Percentiles rank a stretch among this genome's conserved stretches.
Evolutionary conservation across 345 rosid species (phyloP).

Genomic region (Punica granatum): DNA sequence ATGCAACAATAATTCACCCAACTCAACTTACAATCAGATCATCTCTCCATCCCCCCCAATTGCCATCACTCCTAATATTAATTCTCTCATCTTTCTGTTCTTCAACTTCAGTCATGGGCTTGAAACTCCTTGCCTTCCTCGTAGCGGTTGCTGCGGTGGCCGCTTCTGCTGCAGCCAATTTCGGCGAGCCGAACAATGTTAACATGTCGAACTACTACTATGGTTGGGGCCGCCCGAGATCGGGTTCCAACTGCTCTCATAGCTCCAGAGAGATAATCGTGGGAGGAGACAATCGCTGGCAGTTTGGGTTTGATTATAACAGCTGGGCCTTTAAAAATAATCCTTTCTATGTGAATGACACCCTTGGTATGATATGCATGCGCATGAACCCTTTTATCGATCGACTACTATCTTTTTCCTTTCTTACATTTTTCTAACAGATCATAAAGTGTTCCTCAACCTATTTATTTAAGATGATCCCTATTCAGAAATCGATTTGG

Average conservation of each 20-base stretch:
- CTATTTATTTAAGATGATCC: no score
- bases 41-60: not conserved
- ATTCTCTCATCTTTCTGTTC: not conserved
- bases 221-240: not conserved
- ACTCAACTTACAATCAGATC: not conserved
- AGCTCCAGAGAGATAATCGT: conserved; percentile 38
- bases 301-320: conserved; percentile 48
- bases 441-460: no score
- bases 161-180: conserved; percentile 11
- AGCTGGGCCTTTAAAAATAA: conserved; percentile 51
- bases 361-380: conserved; percentile 19
- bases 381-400: not conserved
- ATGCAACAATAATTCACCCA: not conserved
- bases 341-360: conserved; percentile 55
- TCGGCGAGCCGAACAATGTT: not conserved
- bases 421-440: no score
- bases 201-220: not conserved
- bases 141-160: not conserved
- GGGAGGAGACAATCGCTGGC: conserved; percentile 63
- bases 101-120: not conserved
- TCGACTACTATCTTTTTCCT: no score
- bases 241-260: conserved; percentile 1
- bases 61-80: not conserved
- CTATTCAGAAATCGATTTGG: no score
- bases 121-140: not conserved